These are phyloP conservation scores for Fusarium transvaalense DNA, from an alignment of 2,329 filamentous ascomycete species.

Conservation along the genomic window DNA sequence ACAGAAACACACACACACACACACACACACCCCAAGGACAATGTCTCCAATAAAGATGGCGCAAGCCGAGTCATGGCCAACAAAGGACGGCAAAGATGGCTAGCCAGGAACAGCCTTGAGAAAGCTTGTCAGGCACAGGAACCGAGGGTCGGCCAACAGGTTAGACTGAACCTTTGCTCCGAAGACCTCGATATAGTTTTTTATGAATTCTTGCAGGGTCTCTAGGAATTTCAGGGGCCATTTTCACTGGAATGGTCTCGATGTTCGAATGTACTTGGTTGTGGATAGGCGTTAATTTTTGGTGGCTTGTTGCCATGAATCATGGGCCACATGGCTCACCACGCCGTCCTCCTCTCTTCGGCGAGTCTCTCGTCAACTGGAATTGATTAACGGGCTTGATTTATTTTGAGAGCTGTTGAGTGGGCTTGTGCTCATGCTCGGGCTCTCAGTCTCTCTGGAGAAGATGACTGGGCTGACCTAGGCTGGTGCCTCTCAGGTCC, in stretches of 20 bases:
- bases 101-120: constrained; percentile 39
- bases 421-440: constrained; percentile 8
- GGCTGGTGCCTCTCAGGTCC: constrained; percentile 7
- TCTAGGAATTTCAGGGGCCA: constrained; percentile 36
- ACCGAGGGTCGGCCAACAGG: constrained; percentile 9
- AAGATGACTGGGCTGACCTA: not conserved
- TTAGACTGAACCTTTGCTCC: not conserved
- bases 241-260: constrained; percentile 34
- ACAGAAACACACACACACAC: constrained; percentile 1
- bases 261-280: constrained; percentile 19
- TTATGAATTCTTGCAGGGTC: constrained; percentile 27
- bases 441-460: constrained; percentile 13
- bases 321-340: constrained; percentile 29
- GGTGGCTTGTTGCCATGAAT: constrained; percentile 38
- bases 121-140: constrained; percentile 28
- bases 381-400: not conserved
- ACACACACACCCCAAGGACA: constrained; percentile 2
- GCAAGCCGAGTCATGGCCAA: constrained; percentile 38
- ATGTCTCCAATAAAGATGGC: constrained; percentile 21
- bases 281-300: constrained; percentile 9
- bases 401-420: not conserved
- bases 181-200: constrained; percentile 34
- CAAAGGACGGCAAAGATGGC: constrained; percentile 33
- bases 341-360: not conserved
- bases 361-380: not conserved